phyloP scores from a whole-genome alignment of 208 protist species.

The Leishmania tropica region DNA sequence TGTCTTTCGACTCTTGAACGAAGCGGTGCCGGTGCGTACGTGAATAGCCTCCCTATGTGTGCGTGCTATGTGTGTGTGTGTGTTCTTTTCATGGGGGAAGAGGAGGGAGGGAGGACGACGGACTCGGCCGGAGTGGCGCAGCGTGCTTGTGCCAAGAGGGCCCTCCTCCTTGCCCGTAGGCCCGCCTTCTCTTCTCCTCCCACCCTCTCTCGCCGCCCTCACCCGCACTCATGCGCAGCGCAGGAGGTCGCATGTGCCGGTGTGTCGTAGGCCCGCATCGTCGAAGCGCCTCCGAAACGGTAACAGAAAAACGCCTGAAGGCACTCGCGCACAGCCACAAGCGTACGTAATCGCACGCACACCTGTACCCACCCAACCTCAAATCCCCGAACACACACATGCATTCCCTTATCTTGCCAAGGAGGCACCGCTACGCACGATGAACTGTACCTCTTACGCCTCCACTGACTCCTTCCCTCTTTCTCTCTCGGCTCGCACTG shows the following conservation, averaged over 20 bases:
- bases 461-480: background rate
- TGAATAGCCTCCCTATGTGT: background rate
- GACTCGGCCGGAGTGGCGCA: background rate
- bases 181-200: background rate
- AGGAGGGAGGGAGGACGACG: background rate
- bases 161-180: background rate
- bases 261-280: background rate
- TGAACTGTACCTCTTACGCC: background rate
- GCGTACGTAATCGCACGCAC: no score
- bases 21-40: slow-evolving; percentile 35
- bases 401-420: slow-evolving; percentile 1
- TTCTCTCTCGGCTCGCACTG: background rate
- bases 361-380: no score
- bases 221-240: background rate
- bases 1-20: slow-evolving; percentile 73
- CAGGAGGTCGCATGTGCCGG: background rate
- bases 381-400: background rate
- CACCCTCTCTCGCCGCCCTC: background rate
- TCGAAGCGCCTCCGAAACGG: background rate
- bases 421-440: background rate
- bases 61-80: background rate
- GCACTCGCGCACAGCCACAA: background rate
- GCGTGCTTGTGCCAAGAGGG: background rate
- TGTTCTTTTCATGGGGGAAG: background rate
- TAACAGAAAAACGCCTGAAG: background rate